Base-by-base conservation (phyloP, 331 rosid genomes). In the Quercus lobata region DNA sequence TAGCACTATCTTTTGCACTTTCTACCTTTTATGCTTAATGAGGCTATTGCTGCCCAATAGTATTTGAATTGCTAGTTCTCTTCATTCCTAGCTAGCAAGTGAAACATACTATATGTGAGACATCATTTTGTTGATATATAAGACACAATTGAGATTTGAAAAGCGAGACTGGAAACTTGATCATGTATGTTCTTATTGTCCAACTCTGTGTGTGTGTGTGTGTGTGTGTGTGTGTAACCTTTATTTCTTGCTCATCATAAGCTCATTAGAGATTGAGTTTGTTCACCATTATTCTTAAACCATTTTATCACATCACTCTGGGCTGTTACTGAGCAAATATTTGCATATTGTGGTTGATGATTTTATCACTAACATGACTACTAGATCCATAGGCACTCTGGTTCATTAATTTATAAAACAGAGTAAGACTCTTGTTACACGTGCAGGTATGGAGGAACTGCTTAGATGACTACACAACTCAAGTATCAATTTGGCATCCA, bases 381-480 rank as follows among this genome's bases (percentile, higher is more conserved):
- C 49, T 68, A 32, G 71, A 30, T 29, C 32, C 25, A 2, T 32
- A 10, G 72, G 6, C 72, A 4, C 10, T 19, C 53, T 19, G 72
- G 53, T 34, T 68, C 52, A 34, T 60, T 30, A 35, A 32, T 35
- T 68, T n/a, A 68, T 34, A 19, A 68, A 29, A 18, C 3, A 19
- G 53, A 68, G 27, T 35, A 18, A 7, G 16, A 19, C 49, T 7
- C 52, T 34, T 19, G 4, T 32, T 19, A 34, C 72, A 35, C 76
- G 16, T 79, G 85, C 85, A 95, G 99, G 97, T 95, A 62, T 96
- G 99, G 99, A 91, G 99, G 78, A 96, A 91, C 82, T 96, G 97
- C 84, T 16, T 63, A 66, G 97, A 96, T 72, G 99, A 96, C 81
- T 96, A 90, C 74, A 60, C 86, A 24, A 75, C 78, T 73, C 91